These are phyloP conservation scores for Durio zibethinus DNA, from an alignment of 345 rosid genomes.

Conservation along the genomic window DNA sequence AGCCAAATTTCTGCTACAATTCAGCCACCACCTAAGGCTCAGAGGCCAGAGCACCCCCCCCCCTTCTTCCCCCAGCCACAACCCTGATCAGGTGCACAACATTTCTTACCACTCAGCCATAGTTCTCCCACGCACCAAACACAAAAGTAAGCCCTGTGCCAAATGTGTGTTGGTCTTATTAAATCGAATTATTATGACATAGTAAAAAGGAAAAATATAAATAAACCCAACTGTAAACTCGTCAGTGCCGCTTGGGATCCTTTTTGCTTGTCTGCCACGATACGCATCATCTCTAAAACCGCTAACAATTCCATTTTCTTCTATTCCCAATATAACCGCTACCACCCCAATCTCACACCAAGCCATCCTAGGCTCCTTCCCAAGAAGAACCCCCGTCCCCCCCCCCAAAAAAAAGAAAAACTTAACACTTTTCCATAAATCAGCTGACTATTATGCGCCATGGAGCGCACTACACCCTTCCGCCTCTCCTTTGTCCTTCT, in stretches of 20 bases:
- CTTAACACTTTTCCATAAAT: neutral
- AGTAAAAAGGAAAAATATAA: neutral
- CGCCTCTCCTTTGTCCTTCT: slow-evolving; percentile 9
- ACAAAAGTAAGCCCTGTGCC: neutral
- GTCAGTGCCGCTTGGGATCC: slow-evolving; percentile 8
- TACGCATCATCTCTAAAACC: slow-evolving; percentile 1
- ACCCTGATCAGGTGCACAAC: neutral
- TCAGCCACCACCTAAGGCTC: neutral
- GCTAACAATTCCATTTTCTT: neutral
- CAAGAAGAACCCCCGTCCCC: neutral
- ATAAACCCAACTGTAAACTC: neutral
- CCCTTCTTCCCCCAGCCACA: neutral
- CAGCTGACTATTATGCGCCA: slow-evolving; percentile 17
- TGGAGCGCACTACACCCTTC: slow-evolving; percentile 6
- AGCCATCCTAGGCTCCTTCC: neutral
- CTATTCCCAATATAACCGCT: slow-evolving; percentile 5
- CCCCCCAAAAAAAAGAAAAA: no score
- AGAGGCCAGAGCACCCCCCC: no score
- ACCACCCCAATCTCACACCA: neutral
- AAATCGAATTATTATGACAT: neutral
- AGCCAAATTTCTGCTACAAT: neutral
- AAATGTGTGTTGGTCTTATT: neutral
- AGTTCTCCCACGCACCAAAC: neutral
- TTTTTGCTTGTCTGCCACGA: slow-evolving; percentile 19
- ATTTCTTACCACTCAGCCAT: neutral